A percentile compares a stretch with the other conserved stretches of the same genome.
Evolutionary conservation across 768 basidiomycete genomes (phyloP).

Genomic region (Mycena belliarum): DNA sequence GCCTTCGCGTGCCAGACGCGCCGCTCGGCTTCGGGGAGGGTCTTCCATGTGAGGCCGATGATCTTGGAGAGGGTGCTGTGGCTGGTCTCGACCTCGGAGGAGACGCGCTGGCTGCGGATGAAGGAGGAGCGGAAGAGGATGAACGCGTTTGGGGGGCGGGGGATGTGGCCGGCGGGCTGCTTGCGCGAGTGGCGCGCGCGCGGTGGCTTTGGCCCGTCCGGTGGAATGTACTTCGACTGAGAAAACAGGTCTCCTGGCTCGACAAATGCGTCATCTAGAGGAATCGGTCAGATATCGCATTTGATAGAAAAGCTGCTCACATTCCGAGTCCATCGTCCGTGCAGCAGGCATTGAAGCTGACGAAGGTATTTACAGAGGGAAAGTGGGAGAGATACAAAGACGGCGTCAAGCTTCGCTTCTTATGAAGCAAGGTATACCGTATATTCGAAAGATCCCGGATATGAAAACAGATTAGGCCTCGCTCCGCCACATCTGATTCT

Average conservation of each 20-base stretch:
- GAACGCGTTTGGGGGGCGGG: slow-evolving; percentile 84
- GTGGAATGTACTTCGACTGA: too few species aligned
- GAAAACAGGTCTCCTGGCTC: too few species aligned
- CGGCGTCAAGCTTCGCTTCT: not conserved
- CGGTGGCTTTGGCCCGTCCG: not conserved
- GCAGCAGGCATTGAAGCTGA: not conserved
- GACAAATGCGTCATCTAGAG: not conserved
- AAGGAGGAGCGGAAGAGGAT: slow-evolving; percentile 85
- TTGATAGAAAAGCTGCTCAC: not conserved
- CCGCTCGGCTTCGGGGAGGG: slow-evolving; percentile 71
- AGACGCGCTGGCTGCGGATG: slow-evolving; percentile 77
- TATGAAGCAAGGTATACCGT: not conserved
- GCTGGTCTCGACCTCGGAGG: slow-evolving; percentile 76
- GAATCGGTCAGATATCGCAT: not conserved
- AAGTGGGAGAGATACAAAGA: not conserved
- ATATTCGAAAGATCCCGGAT: not conserved
- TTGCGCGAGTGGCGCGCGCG: slow-evolving; percentile 10
- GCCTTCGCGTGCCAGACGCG: slow-evolving; percentile 79
- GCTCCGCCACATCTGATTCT: slow-evolving; percentile 1
- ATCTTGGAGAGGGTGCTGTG: slow-evolving; percentile 85
- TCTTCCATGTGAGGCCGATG: slow-evolving; percentile 82
- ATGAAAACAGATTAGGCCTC: not conserved
- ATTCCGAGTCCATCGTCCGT: not conserved
- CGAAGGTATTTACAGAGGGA: not conserved
- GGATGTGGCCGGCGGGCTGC: slow-evolving; percentile 51